Conservation (phyloP, 108 stramenopile species). For the Fragilaria crotonensis region DNA sequence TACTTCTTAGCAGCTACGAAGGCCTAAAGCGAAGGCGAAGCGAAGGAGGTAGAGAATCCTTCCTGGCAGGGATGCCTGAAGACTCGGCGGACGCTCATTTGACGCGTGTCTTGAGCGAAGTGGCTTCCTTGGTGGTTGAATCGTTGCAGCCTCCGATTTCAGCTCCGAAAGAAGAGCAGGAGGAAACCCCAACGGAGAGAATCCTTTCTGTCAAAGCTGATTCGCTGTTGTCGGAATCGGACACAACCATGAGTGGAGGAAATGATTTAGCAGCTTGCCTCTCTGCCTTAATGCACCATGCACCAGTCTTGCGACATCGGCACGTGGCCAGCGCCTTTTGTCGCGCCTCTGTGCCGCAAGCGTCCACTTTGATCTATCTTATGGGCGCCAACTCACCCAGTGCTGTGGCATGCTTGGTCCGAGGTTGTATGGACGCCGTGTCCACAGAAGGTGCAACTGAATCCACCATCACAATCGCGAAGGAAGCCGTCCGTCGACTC, state of each 20-base stretch:
- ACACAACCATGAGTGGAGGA: conserved; percentile 8
- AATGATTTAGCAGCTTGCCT: conserved; percentile 43
- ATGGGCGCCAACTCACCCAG: conserved; percentile 67
- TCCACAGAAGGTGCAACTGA: conserved; percentile 14
- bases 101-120: conserved; percentile 36
- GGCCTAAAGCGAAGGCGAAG: neutral
- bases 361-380: conserved; percentile 31
- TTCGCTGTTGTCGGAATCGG: conserved; percentile 3
- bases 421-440: conserved; percentile 63
- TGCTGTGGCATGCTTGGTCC: conserved; percentile 39
- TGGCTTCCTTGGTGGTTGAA: conserved; percentile 25
- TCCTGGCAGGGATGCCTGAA: conserved; percentile 25
- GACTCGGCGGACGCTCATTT: conserved; percentile 46
- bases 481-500: conserved; percentile 25
- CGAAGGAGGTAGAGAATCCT: conserved; percentile 5
- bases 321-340: conserved; percentile 69
- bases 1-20: neutral
- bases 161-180: neutral
- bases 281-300: conserved; percentile 51
- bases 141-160: conserved; percentile 13
- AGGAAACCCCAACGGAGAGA: neutral
- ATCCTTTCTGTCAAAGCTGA: neutral
- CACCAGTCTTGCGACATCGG: conserved; percentile 47
- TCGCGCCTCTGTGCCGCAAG: conserved; percentile 54
- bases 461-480: conserved; percentile 23